Evolutionary conservation across 805 yeast genomes (phyloP).

Genomic region (Metschnikowia peoriensis): DNA sequence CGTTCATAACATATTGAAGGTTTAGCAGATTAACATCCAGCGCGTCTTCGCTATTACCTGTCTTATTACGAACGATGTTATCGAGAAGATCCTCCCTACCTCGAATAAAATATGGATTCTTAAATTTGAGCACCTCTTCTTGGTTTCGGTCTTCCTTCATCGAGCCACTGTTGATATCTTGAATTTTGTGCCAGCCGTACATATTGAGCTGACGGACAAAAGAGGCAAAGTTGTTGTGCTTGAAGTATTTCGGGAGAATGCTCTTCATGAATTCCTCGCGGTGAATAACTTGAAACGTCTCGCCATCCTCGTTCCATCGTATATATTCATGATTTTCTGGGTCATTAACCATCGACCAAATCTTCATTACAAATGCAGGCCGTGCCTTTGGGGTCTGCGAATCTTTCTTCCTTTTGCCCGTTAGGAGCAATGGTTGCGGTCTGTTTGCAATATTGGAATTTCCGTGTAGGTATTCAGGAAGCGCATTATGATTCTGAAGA

Average conservation of each 20-base stretch:
- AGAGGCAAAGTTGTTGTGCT: conserved; percentile 92
- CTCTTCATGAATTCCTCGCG: conserved; percentile 81
- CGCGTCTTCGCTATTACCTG: conserved; percentile 26
- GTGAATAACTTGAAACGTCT: conserved; percentile 78
- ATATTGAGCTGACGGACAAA: conserved; percentile 95
- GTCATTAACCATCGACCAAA: conserved; percentile 96
- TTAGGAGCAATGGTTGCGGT: conserved; percentile 9
- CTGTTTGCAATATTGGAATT: conserved; percentile 8
- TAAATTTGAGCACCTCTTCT: conserved; percentile 89
- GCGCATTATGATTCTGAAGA: conserved; percentile 7
- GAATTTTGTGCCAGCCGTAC: conserved; percentile 99
- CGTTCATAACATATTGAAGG: conserved; percentile 56
- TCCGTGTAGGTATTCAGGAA: conserved; percentile 15
- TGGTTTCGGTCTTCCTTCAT: conserved; percentile 43
- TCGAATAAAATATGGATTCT: conserved; percentile 71
- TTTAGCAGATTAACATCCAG: conserved; percentile 36
- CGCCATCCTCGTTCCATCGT: conserved; percentile 83
- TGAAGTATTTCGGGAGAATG: conserved; percentile 87
- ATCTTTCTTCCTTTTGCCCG: conserved; percentile 31
- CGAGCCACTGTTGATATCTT: conserved; percentile 81
- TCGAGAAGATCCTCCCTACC: conserved; percentile 84
- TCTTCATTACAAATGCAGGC: conserved; percentile 89
- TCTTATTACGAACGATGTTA: conserved; percentile 75
- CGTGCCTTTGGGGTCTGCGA: conserved; percentile 48
- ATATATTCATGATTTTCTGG: conserved; percentile 65